Evolutionary conservation across 306 rosid species (phyloP).

Genomic region (Fagus crenata): DNA sequence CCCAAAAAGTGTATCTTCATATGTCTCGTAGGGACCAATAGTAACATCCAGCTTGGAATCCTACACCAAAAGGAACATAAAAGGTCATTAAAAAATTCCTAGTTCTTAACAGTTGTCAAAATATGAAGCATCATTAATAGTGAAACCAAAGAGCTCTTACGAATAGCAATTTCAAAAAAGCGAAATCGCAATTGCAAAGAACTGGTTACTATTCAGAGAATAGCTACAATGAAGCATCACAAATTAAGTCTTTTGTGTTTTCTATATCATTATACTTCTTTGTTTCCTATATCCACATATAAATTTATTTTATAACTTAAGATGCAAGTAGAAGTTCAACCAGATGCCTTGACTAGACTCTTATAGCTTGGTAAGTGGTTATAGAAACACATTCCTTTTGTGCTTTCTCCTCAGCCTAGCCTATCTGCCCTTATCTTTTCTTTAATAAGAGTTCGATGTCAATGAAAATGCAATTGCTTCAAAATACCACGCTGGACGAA

Average conservation of each 20-base stretch:
- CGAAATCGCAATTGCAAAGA: neutral
- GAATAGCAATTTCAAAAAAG: neutral
- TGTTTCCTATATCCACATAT: neutral
- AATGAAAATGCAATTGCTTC: neutral
- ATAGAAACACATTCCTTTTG: neutral
- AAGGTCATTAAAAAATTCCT: constrained; percentile 18
- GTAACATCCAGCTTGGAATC: constrained; percentile 89
- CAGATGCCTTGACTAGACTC: constrained; percentile 2
- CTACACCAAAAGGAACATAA: constrained; percentile 38
- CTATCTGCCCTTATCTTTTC: neutral
- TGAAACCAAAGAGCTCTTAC: neutral
- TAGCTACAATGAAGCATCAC: neutral
- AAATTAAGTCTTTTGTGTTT: neutral
- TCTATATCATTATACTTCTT: neutral
- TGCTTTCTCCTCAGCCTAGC: constrained; percentile 1
- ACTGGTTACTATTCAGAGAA: neutral
- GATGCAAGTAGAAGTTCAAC: constrained; percentile 2
- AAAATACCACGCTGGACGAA: neutral
- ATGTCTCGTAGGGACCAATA: constrained; percentile 96
- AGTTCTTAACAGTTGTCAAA: constrained; percentile 28
- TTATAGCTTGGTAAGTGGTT: neutral
- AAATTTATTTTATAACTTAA: neutral
- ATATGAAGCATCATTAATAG: neutral
- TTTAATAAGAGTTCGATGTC: neutral
- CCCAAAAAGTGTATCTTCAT: constrained; percentile 85